A percentile compares a stretch with the other conserved stretches of the same genome.
phyloP scores from a whole-genome alignment of 2,329 filamentous ascomycete genomes.

The Venturia nashicola region DNA sequence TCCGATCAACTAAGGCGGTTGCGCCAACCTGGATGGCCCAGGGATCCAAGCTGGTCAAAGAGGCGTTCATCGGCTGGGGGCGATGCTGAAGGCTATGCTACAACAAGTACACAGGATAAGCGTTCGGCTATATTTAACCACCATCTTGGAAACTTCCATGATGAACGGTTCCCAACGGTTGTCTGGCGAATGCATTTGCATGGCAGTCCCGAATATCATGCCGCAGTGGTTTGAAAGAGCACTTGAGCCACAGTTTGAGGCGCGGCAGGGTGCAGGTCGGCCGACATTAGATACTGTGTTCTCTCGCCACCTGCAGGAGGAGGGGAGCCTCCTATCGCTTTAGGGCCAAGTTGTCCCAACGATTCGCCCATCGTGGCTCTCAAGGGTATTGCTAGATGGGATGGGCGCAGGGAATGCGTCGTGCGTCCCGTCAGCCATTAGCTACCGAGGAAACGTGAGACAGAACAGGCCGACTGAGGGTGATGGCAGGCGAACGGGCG shows the following conservation, averaged over 20 bases:
- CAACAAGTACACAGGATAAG: background rate
- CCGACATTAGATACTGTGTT: too few species aligned
- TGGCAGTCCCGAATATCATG: background rate
- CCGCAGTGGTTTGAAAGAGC: background rate
- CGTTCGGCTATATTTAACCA: background rate
- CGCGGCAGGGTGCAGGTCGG: too few species aligned
- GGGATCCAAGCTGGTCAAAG: background rate
- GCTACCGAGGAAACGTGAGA: background rate
- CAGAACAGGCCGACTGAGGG: background rate
- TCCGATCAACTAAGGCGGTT: background rate
- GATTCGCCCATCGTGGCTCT: background rate
- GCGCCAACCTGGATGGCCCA: background rate
- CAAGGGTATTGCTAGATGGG: background rate
- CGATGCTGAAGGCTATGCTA: slow-evolving; percentile 1
- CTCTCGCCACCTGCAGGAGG: background rate
- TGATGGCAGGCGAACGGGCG: background rate
- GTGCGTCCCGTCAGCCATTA: background rate
- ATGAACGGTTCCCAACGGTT: background rate
- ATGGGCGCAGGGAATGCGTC: background rate
- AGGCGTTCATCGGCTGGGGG: background rate
- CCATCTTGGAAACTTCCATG: background rate
- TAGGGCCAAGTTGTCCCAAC: background rate
- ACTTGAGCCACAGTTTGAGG: background rate
- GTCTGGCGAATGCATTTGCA: background rate
- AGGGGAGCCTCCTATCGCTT: background rate